Conservation (phyloP, 2,329 filamentous ascomycete species). For the Cladosporium sp. region DNA sequence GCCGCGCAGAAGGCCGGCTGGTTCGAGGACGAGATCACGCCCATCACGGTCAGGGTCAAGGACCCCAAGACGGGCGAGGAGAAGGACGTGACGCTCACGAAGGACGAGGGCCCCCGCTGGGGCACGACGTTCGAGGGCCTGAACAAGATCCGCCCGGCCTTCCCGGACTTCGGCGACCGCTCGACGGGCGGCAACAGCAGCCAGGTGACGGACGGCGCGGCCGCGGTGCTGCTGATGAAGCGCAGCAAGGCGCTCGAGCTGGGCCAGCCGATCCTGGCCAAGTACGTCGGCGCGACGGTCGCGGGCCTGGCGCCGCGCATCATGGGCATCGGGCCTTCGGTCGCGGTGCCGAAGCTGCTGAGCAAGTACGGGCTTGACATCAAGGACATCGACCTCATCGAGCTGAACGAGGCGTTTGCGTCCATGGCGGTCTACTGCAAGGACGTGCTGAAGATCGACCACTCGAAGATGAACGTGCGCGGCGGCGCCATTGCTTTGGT, state of each 20-base stretch:
- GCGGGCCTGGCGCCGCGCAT: slow-evolving; percentile 86
- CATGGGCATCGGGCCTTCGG: slow-evolving; percentile 86
- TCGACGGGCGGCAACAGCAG: slow-evolving; percentile 91
- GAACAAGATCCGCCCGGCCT: slow-evolving; percentile 79
- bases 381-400: slow-evolving; percentile 79
- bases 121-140: slow-evolving; percentile 82
- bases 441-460: slow-evolving; percentile 57
- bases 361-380: slow-evolving; percentile 69
- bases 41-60: slow-evolving; percentile 75
- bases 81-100: slow-evolving; percentile 70
- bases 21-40: slow-evolving; percentile 91
- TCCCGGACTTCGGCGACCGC: slow-evolving; percentile 79
- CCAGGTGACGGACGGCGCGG: slow-evolving; percentile 91
- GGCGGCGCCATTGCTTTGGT: slow-evolving; percentile 72
- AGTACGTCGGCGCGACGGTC: slow-evolving; percentile 87
- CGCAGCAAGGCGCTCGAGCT: slow-evolving; percentile 80
- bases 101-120: slow-evolving; percentile 84
- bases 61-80: slow-evolving; percentile 73
- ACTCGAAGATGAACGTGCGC: slow-evolving; percentile 71
- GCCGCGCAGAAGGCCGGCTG: slow-evolving; percentile 81
- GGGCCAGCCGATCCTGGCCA: slow-evolving; percentile 85
- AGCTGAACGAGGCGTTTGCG: slow-evolving; percentile 97
- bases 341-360: slow-evolving; percentile 74
- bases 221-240: slow-evolving; percentile 88
- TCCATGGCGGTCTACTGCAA: slow-evolving; percentile 93